A percentile compares a stretch with the other conserved stretches of the same genome.
Conservation (phyloP, 2,329 filamentous ascomycete genomes). For the Pleoardoris graminearum region DNA sequence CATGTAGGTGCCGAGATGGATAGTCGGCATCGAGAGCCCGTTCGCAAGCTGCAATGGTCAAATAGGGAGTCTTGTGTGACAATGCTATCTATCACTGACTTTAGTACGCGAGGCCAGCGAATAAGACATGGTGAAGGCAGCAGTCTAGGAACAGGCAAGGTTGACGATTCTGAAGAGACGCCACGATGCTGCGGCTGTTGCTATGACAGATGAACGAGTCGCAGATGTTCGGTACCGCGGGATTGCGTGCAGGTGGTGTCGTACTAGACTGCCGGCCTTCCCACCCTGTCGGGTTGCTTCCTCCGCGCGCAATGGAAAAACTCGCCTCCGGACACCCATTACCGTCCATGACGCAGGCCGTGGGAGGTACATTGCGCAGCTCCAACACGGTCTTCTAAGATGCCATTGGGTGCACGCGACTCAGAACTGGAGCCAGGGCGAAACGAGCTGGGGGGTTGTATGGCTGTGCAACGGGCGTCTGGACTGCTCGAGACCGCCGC, state of each 20-base stretch:
- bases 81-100: constrained; percentile 28
- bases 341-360: constrained; percentile 6
- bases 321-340: constrained; percentile 9
- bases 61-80: constrained; percentile 16
- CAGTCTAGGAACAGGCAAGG: constrained; percentile 18
- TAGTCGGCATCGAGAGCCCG: constrained; percentile 68
- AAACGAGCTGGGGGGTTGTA: background rate
- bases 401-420: background rate
- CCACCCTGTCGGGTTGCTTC: constrained; percentile 9
- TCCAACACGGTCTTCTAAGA: background rate
- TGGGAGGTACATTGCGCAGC: background rate
- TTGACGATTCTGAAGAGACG: constrained; percentile 31
- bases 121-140: constrained; percentile 12
- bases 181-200: constrained; percentile 20
- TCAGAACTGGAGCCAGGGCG: background rate
- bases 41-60: constrained; percentile 53
- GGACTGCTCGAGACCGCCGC: constrained; percentile 5
- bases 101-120: constrained; percentile 51
- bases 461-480: constrained; percentile 17
- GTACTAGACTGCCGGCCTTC: constrained; percentile 13
- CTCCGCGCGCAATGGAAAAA: background rate
- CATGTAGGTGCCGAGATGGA: constrained; percentile 75
- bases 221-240: constrained; percentile 28
- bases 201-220: constrained; percentile 17
- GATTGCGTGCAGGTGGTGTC: constrained; percentile 15